Evolutionary conservation across 78 protist species (phyloP).

Genomic region (Dictyostelium intermedium): DNA sequence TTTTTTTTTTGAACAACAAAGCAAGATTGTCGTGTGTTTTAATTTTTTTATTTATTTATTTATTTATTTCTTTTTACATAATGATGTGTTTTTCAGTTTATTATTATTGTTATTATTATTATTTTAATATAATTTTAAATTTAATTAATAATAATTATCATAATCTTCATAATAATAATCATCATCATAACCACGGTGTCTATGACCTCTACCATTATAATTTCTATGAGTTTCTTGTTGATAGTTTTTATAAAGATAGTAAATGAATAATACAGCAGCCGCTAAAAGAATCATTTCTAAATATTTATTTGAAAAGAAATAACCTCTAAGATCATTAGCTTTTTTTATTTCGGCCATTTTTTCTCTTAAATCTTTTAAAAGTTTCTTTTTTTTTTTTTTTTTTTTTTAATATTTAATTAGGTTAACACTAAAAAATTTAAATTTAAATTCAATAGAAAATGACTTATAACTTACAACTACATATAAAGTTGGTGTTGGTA

Average conservation of each 20-base stretch:
- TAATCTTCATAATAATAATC: neutral
- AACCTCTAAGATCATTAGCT: neutral
- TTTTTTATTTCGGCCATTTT: too few relatives aligned
- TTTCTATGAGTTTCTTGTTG: neutral
- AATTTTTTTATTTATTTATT: neutral
- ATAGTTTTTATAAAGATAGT: too few relatives aligned
- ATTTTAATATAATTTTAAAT: neutral
- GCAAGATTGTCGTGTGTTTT: neutral
- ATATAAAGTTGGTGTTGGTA: neutral
- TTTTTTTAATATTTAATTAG: too few relatives aligned
- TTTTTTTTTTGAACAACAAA: neutral
- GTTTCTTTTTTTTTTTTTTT: neutral
- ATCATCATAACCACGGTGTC: neutral
- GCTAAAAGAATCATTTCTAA: neutral
- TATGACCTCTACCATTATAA: too few relatives aligned
- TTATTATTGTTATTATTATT: neutral
- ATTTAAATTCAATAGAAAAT: too few relatives aligned
- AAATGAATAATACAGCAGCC: neutral
- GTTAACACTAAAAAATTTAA: too few relatives aligned
- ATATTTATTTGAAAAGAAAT: neutral
- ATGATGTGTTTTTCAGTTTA: neutral
- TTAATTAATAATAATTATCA: too few relatives aligned
- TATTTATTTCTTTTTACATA: too few relatives aligned
- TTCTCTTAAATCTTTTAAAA: neutral
- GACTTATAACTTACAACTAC: neutral